Evolutionary conservation across 352 stramenopile genomes (phyloP), one percentile per base, ranked within the genome.

Genomic region (Paralagenidium karlingii): DNA sequence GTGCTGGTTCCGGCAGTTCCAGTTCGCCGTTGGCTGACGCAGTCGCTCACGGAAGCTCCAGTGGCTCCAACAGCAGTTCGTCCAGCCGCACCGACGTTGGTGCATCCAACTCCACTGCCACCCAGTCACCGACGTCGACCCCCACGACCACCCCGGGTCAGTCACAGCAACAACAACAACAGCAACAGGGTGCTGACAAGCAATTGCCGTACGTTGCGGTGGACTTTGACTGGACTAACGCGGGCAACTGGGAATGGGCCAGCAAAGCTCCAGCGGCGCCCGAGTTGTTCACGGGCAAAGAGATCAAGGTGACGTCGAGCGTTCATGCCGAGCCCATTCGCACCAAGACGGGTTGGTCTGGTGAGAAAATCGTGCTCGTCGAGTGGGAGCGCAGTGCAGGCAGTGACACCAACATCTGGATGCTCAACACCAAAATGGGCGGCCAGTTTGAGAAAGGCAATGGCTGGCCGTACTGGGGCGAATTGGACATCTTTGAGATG

Each of bases 401-500:
- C 34, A 82, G 63, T 18, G 68, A 87, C 49, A 83, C 69, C 30
- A 87, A 87, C 66, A 83, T 87, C 46, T 87, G 73, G 73, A 78
- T 87, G 64, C 63, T 87, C 21, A 83, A 83, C 53, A 87, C 67
- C 4, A 77, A 77, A 51, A 40, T 87, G n/a, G 8, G 62, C 40
- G 48, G 53, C 37, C 73, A 87, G 48, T 87, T 87, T 36, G 60
- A 24, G 16, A 49, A 40, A 13, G 51, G 42, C 38, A 77, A 78
- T 27, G 66, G 66, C 42, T 87, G 69, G 73, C 69, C 73, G 10
- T 77, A 82, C 53, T 83, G 60, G 55, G 73, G 73, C 20, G 73
- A 87, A 47, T 51, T 83, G 32, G 73, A 87, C 37, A 69, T 87
- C 21, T 87, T 87, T 34, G 73, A 87, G 51, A 87, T 87, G 73